A percentile compares a stretch with the other conserved stretches of the same genome.
These are phyloP conservation scores for Pyrenula aspistea DNA, from an alignment of 495 filamentous ascomycete species.

Conservation along the genomic window DNA sequence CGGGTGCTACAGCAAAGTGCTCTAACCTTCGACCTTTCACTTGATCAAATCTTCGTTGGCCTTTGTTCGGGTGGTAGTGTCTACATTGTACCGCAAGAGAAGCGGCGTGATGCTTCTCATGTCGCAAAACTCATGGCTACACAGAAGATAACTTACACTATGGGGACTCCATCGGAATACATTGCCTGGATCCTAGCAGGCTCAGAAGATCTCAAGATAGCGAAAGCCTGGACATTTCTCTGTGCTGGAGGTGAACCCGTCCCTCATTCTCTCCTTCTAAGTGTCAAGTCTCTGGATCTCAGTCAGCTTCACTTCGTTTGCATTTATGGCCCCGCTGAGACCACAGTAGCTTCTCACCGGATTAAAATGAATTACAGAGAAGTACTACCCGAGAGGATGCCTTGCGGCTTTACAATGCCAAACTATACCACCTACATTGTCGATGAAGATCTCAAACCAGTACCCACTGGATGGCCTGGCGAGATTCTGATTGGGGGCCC, in stretches of 20 bases:
- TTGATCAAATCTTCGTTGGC: constrained; percentile 19
- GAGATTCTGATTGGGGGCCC: constrained; percentile 25
- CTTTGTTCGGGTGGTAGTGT: constrained; percentile 16
- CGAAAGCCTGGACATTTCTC: constrained; percentile 12
- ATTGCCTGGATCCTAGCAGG: constrained; percentile 19
- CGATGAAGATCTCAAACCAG: constrained; percentile 12
- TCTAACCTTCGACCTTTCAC: constrained; percentile 20
- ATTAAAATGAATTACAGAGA: not conserved
- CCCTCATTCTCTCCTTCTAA: no score
- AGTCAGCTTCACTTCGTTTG: not conserved
- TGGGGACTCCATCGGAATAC: constrained; percentile 31
- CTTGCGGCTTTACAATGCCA: no score
- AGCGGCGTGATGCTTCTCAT: constrained; percentile 19
- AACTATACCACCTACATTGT: constrained; percentile 20
- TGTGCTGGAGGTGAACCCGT: constrained; percentile 8
- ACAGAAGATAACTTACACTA: constrained; percentile 23
- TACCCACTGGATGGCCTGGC: constrained; percentile 15
- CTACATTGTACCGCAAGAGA: constrained; percentile 9
- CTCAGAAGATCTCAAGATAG: not conserved
- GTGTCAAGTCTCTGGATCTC: not conserved
- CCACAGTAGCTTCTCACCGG: not conserved
- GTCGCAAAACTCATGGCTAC: constrained; percentile 20
- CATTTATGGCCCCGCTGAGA: not conserved
- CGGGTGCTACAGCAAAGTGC: constrained; percentile 20
- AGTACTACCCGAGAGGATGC: no score